Percentiles rank a stretch among this genome's conserved stretches.
Conservation (phyloP, 805 yeast species). For the Barnettozyma californica region DNA sequence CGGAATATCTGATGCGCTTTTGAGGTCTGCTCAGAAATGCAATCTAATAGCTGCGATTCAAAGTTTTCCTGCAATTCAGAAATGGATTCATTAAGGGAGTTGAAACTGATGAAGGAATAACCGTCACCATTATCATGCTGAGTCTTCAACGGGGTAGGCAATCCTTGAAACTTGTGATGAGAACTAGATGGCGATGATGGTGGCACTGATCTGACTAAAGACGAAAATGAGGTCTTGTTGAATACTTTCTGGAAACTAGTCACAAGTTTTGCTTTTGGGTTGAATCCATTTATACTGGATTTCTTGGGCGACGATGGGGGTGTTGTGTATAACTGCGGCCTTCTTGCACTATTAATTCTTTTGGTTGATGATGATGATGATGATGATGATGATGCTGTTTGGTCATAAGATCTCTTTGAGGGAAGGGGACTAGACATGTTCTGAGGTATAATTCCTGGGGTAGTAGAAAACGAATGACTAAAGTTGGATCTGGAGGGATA, state of each 20-base stretch:
- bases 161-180: neutral
- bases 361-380: conserved; percentile 15
- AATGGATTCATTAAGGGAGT: conserved; percentile 2
- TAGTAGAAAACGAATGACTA: conserved; percentile 2
- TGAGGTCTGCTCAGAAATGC: neutral
- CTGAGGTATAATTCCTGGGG: neutral
- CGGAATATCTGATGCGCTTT: conserved; percentile 43
- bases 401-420: conserved; percentile 22
- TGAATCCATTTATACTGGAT: conserved; percentile 9
- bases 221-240: conserved; percentile 5
- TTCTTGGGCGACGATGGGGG: conserved; percentile 19
- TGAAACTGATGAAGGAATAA: conserved; percentile 1
- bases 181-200: neutral
- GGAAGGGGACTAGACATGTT: neutral
- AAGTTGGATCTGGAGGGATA: conserved; percentile 5
- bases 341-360: conserved; percentile 14
- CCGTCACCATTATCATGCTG: neutral
- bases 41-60: conserved; percentile 10
- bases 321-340: conserved; percentile 7
- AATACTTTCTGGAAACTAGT: conserved; percentile 22
- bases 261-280: conserved; percentile 15
- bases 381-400: conserved; percentile 11
- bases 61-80: conserved; percentile 9
- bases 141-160: conserved; percentile 1
- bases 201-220: neutral